Percentiles rank a stretch among this genome's conserved stretches.
phyloP scores from a whole-genome alignment of 2,329 filamentous ascomycete species.

The Nannizzia gypsea region DNA sequence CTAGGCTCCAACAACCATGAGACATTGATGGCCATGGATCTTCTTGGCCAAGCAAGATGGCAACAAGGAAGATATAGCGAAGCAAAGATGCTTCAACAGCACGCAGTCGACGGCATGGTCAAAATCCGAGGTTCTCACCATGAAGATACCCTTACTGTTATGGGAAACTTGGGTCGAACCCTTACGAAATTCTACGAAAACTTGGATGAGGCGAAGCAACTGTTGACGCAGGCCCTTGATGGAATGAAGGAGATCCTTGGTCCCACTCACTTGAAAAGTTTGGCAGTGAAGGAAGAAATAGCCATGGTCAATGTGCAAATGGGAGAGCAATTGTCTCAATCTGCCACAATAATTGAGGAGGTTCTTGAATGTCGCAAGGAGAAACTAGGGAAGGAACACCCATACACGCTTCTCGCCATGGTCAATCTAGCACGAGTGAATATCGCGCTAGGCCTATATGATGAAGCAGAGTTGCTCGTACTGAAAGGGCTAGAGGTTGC shows the following conservation, averaged over 20 bases:
- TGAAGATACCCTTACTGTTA: constrained; percentile 24
- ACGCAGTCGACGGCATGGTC: constrained; percentile 15
- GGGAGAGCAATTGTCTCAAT: constrained; percentile 4
- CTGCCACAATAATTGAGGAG: background rate
- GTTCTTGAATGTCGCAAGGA: constrained; percentile 11
- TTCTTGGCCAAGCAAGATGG: constrained; percentile 15
- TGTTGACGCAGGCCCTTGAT: constrained; percentile 16
- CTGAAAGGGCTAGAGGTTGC: constrained; percentile 15
- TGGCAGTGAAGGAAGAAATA: constrained; percentile 16
- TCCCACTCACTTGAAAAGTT: constrained; percentile 15
- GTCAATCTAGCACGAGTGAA: constrained; percentile 17
- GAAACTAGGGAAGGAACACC: constrained; percentile 25
- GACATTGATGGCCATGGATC: constrained; percentile 23
- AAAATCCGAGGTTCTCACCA: constrained; percentile 24
- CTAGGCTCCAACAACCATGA: constrained; percentile 18
- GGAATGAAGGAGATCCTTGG: constrained; percentile 16
- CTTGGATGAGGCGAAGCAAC: constrained; percentile 12
- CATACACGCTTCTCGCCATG: constrained; percentile 22
- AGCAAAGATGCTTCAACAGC: constrained; percentile 13
- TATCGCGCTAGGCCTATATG: constrained; percentile 11
- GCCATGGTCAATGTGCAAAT: constrained; percentile 14
- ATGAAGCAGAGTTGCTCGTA: constrained; percentile 7
- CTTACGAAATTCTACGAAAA: background rate
- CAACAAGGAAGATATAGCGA: constrained; percentile 10
- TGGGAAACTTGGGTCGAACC: constrained; percentile 21